These are phyloP conservation scores for Pseudophaeomoniella oleicola DNA, from an alignment of 2,329 filamentous ascomycete genomes.

Conservation along the genomic window DNA sequence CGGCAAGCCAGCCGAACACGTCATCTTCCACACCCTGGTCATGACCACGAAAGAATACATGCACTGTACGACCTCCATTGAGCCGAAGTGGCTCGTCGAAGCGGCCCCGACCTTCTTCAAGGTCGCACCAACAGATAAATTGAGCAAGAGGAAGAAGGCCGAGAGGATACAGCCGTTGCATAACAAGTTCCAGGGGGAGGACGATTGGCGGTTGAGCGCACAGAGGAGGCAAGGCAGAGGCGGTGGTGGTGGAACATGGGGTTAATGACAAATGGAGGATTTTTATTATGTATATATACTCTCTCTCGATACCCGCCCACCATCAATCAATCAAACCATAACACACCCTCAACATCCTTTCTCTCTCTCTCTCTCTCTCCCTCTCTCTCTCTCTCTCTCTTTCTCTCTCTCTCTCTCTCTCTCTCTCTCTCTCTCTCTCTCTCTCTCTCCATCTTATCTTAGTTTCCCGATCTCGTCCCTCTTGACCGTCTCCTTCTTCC, in stretches of 20 bases:
- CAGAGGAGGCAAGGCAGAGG: constrained; percentile 74
- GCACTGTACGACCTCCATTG: constrained; percentile 84
- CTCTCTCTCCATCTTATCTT: constrained; percentile 1
- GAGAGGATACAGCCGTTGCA: constrained; percentile 92
- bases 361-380: constrained; percentile 7
- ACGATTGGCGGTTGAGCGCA: constrained; percentile 86
- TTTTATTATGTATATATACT: background rate
- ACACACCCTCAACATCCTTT: background rate
- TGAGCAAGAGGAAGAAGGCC: constrained; percentile 84
- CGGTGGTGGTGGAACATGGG: constrained; percentile 89
- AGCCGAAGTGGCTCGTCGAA: constrained; percentile 87
- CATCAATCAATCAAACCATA: background rate
- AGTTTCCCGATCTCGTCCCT: background rate
- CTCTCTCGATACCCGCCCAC: background rate
- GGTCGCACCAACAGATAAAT: constrained; percentile 70
- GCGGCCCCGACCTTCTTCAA: constrained; percentile 99
- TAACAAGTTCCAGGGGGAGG: constrained; percentile 80
- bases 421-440: constrained; percentile 3
- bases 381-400: constrained; percentile 19
- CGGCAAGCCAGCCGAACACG: constrained; percentile 90
- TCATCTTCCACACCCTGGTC: constrained; percentile 62
- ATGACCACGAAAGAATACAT: constrained; percentile 78
- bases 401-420: constrained; percentile 9
- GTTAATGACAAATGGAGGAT: constrained; percentile 15
- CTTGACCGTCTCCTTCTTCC: no score